These are phyloP conservation scores for Colletotrichum melonis DNA, from an alignment of 2,329 filamentous ascomycete species.

Conservation along the genomic window DNA sequence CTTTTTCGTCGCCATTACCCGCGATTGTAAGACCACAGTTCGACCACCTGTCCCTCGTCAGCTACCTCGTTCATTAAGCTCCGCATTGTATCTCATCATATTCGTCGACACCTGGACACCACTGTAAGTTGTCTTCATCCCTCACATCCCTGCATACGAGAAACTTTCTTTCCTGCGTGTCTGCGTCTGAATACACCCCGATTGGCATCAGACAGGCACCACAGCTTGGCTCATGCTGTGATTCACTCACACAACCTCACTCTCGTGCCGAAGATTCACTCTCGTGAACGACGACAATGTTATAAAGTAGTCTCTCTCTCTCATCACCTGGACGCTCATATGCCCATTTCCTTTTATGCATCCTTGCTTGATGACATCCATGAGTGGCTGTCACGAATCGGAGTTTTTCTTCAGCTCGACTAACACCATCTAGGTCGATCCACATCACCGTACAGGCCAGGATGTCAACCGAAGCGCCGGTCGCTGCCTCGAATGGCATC, in stretches of 20 bases:
- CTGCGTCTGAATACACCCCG: neutral
- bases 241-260: constrained; percentile 5
- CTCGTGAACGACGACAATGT: too few relatives aligned
- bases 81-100: constrained; percentile 1
- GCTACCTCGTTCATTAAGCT: constrained; percentile 14
- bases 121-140: constrained; percentile 8
- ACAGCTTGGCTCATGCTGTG: neutral
- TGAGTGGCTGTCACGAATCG: neutral
- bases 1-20: neutral
- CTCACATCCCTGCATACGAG: neutral
- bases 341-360: neutral
- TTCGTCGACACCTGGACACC: neutral
- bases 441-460: neutral
- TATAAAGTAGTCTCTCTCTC: neutral
- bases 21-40: constrained; percentile 11
- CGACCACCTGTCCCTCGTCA: neutral
- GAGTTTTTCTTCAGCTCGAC: neutral
- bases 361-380: neutral
- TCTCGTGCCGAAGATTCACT: neutral
- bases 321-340: neutral
- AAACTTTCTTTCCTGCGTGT: neutral
- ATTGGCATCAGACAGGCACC: neutral
- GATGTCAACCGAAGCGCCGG: constrained; percentile 19
- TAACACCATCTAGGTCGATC: constrained; percentile 5
- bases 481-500: constrained; percentile 20